These are phyloP conservation scores for Castanopsis chinensis DNA, from an alignment of 306 rosid genomes.

Conservation along the genomic window DNA sequence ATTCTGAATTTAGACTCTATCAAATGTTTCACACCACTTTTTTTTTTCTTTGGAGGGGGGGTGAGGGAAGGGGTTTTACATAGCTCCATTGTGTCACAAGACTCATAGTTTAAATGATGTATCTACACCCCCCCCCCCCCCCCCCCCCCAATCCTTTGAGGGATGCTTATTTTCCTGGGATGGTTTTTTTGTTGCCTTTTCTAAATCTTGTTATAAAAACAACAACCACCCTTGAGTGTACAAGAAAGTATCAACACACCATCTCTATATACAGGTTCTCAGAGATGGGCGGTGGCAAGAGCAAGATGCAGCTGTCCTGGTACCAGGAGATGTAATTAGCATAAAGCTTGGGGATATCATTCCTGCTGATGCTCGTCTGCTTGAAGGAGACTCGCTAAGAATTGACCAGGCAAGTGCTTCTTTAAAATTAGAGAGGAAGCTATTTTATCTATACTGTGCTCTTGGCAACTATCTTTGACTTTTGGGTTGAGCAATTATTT, in stretches of 20 bases:
- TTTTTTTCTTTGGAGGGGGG: too few relatives aligned
- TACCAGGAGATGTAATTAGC: slow-evolving; percentile 87
- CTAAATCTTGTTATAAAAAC: background rate
- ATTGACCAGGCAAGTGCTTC: slow-evolving; percentile 72
- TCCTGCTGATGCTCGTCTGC: slow-evolving; percentile 93
- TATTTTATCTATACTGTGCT: background rate
- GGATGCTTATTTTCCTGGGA: background rate
- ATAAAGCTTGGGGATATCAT: slow-evolving; percentile 83
- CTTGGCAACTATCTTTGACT: background rate
- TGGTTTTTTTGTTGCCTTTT: background rate
- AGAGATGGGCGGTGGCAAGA: slow-evolving; percentile 89
- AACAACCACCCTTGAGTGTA: background rate
- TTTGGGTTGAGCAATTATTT: background rate
- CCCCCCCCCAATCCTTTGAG: background rate
- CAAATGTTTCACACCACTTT: too few relatives aligned
- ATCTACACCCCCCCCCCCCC: background rate
- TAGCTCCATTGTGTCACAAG: too few relatives aligned
- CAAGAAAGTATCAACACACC: too few relatives aligned
- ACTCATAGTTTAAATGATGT: too few relatives aligned
- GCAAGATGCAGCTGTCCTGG: slow-evolving; percentile 72
- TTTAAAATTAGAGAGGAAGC: background rate
- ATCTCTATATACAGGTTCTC: slow-evolving; percentile 57
- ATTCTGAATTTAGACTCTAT: too few relatives aligned
- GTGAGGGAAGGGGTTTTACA: too few relatives aligned
- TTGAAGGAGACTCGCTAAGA: slow-evolving; percentile 82